Percentiles rank a stretch among this genome's conserved stretches.
These are phyloP conservation scores for Penicillium paradoxum DNA, from an alignment of 495 filamentous ascomycete genomes.

Conservation along the genomic window DNA sequence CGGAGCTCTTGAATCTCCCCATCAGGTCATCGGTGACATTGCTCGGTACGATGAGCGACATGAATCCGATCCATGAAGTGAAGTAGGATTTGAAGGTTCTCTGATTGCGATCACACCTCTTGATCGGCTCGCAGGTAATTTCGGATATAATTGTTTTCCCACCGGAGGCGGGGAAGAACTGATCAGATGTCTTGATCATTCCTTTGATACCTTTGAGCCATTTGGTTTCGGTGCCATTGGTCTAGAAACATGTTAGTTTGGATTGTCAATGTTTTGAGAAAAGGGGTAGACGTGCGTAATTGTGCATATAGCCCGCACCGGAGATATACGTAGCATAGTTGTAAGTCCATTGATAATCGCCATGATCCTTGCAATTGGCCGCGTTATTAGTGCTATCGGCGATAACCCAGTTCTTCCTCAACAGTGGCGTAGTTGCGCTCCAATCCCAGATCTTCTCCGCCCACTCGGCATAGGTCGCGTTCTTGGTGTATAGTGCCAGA, in stretches of 20 bases:
- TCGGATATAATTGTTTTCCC: too few relatives aligned
- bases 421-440: slow-evolving; percentile 51
- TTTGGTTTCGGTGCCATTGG: slow-evolving; percentile 27
- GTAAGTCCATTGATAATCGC: slow-evolving; percentile 65
- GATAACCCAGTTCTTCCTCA: slow-evolving; percentile 45
- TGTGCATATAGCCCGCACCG: slow-evolving; percentile 71
- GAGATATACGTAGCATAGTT: slow-evolving; percentile 65
- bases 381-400: slow-evolving; percentile 58
- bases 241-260: slow-evolving; percentile 25
- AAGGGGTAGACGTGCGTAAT: slow-evolving; percentile 40
- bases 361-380: slow-evolving; percentile 50
- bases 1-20: too few relatives aligned
- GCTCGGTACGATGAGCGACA: too few relatives aligned
- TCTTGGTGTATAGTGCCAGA: slow-evolving; percentile 65
- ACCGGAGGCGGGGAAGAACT: too few relatives aligned
- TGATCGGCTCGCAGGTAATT: too few relatives aligned
- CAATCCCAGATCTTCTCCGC: slow-evolving; percentile 64
- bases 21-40: too few relatives aligned
- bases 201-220: too few relatives aligned
- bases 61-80: too few relatives aligned
- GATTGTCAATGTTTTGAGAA: too few relatives aligned
- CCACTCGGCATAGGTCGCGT: slow-evolving; percentile 69
- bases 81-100: too few relatives aligned
- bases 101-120: too few relatives aligned
- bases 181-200: too few relatives aligned